Percentiles rank a stretch among this genome's conserved stretches.
phyloP scores from a whole-genome alignment of 2,329 filamentous ascomycete genomes.

The Sporothrix dimorphospora region DNA sequence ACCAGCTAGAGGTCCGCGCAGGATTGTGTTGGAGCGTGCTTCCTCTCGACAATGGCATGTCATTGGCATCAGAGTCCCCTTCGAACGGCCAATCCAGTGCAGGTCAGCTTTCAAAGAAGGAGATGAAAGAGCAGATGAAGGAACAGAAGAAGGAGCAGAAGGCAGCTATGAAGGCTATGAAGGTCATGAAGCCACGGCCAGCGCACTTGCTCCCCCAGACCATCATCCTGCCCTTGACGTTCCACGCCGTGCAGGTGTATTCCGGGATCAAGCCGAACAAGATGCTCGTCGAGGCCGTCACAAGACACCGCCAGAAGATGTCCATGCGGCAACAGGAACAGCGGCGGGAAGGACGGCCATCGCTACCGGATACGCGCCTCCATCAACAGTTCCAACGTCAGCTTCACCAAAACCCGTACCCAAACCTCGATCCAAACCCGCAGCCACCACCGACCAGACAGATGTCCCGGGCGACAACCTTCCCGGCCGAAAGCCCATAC shows the following conservation, averaged over 20 bases:
- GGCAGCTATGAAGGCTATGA: slow-evolving; percentile 44
- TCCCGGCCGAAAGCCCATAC: neutral
- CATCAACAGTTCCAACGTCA: slow-evolving; percentile 26
- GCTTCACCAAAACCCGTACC: neutral
- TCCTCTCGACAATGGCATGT: slow-evolving; percentile 35
- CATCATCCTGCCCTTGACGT: slow-evolving; percentile 75
- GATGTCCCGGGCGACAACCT: neutral
- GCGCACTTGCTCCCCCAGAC: slow-evolving; percentile 60
- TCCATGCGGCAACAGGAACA: slow-evolving; percentile 15
- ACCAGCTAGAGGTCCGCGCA: slow-evolving; percentile 81
- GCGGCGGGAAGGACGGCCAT: slow-evolving; percentile 18
- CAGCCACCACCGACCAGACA: neutral
- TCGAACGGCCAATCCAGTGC: neutral
- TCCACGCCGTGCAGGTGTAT: slow-evolving; percentile 75
- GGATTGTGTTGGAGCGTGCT: slow-evolving; percentile 74
- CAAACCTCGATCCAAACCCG: neutral
- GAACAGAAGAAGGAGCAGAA: slow-evolving; percentile 29
- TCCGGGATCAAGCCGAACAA: slow-evolving; percentile 84
- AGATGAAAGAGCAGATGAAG: slow-evolving; percentile 14
- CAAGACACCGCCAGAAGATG: slow-evolving; percentile 33
- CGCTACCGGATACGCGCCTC: slow-evolving; percentile 21
- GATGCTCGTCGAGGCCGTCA: slow-evolving; percentile 69
- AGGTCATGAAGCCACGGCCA: slow-evolving; percentile 37
- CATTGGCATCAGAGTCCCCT: neutral
- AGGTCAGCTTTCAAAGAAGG: neutral